Evolutionary conservation across 2,329 filamentous ascomycete species (phyloP).

Genomic region (Orbilia brochopaga): DNA sequence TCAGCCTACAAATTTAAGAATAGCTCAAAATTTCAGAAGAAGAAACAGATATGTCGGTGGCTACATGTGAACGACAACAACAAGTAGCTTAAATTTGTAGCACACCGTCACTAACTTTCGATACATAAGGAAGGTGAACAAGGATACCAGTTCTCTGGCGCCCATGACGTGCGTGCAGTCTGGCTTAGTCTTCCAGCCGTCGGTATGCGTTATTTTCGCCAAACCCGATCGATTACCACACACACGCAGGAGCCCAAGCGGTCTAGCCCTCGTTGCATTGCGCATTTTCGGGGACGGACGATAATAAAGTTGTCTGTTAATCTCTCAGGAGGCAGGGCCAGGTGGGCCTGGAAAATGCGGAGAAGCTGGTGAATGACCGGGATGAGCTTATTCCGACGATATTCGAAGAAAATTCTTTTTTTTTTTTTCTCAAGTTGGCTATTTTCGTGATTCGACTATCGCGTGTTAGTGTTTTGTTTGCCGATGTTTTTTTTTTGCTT

Average conservation of each 20-base stretch:
- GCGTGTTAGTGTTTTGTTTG: not conserved
- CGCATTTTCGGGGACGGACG: conserved; percentile 9
- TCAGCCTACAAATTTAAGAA: too few species aligned
- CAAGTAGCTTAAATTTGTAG: too few species aligned
- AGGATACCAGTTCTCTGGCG: too few species aligned
- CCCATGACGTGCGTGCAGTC: too few species aligned
- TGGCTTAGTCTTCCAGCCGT: too few species aligned
- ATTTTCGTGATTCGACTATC: conserved; percentile 11
- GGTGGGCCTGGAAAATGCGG: conserved; percentile 50
- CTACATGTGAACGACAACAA: too few species aligned
- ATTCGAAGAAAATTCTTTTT: not conserved
- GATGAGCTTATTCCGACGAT: conserved; percentile 44
- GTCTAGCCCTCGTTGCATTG: too few species aligned
- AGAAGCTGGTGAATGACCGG: conserved; percentile 30
- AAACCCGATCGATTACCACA: conserved; percentile 14
- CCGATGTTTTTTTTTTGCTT: not conserved
- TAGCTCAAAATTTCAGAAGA: too few species aligned
- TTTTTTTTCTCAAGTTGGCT: conserved; percentile 14
- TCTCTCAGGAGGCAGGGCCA: conserved; percentile 20
- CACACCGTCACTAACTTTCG: too few species aligned
- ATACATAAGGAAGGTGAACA: too few species aligned
- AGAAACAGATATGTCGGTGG: too few species aligned
- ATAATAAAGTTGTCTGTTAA: conserved; percentile 36
- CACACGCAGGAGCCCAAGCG: not conserved
- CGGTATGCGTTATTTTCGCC: conserved; percentile 49